These are phyloP conservation scores for Amanita jacksonii DNA, from an alignment of 768 basidiomycete species.

Conservation along the genomic window DNA sequence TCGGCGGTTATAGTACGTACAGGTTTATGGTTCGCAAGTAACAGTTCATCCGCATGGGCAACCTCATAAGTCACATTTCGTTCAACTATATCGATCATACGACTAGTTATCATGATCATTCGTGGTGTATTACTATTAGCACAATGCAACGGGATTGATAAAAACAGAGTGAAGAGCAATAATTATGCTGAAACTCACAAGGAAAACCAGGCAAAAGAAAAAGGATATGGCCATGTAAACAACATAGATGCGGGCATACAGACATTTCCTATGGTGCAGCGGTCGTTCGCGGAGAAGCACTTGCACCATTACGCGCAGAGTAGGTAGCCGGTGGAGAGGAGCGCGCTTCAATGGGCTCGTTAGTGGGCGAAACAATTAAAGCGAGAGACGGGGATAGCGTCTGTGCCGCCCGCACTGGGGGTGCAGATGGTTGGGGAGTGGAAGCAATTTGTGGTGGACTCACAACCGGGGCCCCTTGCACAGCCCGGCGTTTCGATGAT, in stretches of 20 bases:
- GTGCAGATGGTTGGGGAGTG: conserved; percentile 1
- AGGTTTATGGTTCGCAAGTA: conserved; percentile 52
- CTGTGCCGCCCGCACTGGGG: conserved; percentile 24
- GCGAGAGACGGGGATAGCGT: conserved; percentile 55
- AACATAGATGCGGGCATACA: background rate
- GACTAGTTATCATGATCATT: conserved; percentile 1
- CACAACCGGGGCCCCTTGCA: conserved; percentile 22
- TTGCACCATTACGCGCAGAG: conserved; percentile 1
- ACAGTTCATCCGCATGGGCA: conserved; percentile 9
- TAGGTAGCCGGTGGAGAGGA: conserved; percentile 5
- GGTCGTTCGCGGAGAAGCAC: conserved; percentile 1
- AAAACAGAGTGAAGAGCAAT: background rate
- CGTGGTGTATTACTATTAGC: conserved; percentile 8
- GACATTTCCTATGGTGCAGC: background rate
- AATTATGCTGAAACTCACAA: background rate
- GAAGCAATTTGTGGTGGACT: conserved; percentile 14
- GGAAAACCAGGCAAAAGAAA: background rate
- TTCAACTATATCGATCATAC: conserved; percentile 4
- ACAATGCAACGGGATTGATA: conserved; percentile 2
- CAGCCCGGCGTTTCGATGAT: conserved; percentile 27
- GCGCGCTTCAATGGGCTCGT: conserved; percentile 16
- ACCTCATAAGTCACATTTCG: conserved; percentile 1
- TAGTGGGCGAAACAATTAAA: conserved; percentile 52
- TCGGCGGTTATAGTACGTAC: conserved; percentile 76
- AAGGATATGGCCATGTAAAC: background rate